Conservation (phyloP, 805 yeast species). For the Hanseniaspora mollemarum region DNA sequence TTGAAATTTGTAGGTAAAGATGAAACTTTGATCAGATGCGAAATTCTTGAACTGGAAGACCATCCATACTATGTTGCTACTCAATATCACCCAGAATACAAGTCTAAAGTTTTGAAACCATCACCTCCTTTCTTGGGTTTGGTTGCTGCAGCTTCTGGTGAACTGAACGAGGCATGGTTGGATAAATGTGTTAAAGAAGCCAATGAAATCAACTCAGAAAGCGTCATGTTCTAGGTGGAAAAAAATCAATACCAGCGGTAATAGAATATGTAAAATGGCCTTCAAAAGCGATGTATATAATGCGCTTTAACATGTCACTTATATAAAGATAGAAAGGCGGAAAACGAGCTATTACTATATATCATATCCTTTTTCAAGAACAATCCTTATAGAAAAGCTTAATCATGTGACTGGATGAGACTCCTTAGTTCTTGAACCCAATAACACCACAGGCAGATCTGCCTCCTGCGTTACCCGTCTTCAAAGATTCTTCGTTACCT, state of each 20-base stretch:
- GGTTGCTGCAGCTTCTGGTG: constrained; percentile 86
- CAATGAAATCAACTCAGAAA: constrained; percentile 22
- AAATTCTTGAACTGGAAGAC: constrained; percentile 70
- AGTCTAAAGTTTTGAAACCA: constrained; percentile 92
- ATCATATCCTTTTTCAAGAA: too few relatives aligned
- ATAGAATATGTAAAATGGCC: too few relatives aligned
- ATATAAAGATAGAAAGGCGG: too few relatives aligned
- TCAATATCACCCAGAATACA: constrained; percentile 97
- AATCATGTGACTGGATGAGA: too few relatives aligned
- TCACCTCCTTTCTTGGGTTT: constrained; percentile 93
- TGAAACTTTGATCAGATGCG: constrained; percentile 85
- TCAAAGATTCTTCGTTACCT: constrained; percentile 78
- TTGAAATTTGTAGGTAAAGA: constrained; percentile 87
- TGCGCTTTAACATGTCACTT: too few relatives aligned
- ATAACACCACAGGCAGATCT: constrained; percentile 99
- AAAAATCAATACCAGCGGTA: too few relatives aligned
- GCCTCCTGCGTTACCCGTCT: constrained; percentile 95
- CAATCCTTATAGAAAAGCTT: too few relatives aligned
- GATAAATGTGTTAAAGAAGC: constrained; percentile 21
- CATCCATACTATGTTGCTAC: constrained; percentile 91
- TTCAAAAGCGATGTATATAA: too few relatives aligned
- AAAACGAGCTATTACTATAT: too few relatives aligned
- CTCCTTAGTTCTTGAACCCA: constrained; percentile 36
- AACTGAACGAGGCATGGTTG: constrained; percentile 51
- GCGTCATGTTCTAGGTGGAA: constrained; percentile 25